Conservation (phyloP, 176 grass and related monocot genomes). For the Panicum miliaceum region DNA sequence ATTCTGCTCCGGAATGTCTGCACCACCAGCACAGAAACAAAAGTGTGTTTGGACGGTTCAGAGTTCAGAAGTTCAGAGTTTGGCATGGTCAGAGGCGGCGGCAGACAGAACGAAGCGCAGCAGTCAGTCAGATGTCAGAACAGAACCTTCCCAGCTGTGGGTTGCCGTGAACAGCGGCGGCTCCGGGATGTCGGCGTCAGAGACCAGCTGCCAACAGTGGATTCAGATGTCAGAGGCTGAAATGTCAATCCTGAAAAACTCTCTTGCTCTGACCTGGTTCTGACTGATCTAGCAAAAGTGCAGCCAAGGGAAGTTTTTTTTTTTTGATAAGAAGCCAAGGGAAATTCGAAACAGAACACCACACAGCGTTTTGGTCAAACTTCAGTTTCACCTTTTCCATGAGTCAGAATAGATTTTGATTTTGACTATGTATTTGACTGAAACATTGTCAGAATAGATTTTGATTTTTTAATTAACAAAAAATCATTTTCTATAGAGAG, state of each 20-base stretch:
- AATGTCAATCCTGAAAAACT: background rate
- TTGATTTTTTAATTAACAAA: background rate
- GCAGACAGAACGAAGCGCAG: background rate
- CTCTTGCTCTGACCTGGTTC: background rate
- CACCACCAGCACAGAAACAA: background rate
- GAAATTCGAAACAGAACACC: background rate
- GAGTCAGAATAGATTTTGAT: background rate
- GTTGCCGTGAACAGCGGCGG: slow-evolving; percentile 70
- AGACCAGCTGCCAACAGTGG: slow-evolving; percentile 65
- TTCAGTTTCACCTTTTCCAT: background rate
- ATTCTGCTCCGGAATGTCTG: slow-evolving; percentile 80
- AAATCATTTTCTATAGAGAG: background rate
- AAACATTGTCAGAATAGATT: background rate
- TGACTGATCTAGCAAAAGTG: background rate
- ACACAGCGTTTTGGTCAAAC: background rate
- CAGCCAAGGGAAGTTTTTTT: background rate
- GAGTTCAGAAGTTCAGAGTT: background rate
- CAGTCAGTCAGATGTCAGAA: background rate
- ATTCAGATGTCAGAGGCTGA: background rate
- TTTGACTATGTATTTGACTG: background rate
- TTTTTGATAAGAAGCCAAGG: no score
- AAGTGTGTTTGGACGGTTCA: background rate
- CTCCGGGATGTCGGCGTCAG: slow-evolving; percentile 78
- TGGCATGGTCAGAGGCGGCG: background rate
- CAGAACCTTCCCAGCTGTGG: slow-evolving; percentile 74